These are phyloP conservation scores for Fragaria nilgerrensis DNA, from an alignment of 306 rosid genomes.

Conservation along the genomic window DNA sequence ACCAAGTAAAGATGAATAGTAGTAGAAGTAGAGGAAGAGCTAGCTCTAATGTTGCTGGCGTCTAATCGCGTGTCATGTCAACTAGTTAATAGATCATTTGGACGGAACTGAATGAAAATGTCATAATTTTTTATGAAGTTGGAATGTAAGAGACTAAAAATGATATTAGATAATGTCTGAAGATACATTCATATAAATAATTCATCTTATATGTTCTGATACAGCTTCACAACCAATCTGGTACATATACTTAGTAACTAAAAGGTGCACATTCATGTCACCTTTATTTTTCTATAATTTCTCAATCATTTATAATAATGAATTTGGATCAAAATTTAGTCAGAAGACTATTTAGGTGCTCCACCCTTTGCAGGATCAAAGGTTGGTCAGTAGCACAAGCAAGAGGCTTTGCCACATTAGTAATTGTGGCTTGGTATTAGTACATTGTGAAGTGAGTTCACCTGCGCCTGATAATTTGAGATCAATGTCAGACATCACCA, in stretches of 20 bases:
- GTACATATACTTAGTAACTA: neutral
- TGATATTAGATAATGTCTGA: neutral
- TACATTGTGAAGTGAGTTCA: constrained; percentile 20
- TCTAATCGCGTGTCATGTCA: too few relatives aligned
- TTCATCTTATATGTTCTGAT: neutral
- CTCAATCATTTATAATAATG: neutral
- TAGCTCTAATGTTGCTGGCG: too few relatives aligned
- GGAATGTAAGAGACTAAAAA: too few relatives aligned
- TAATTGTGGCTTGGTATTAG: constrained; percentile 26
- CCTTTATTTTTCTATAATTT: neutral
- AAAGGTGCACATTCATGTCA: neutral
- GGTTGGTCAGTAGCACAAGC: neutral
- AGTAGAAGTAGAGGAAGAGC: too few relatives aligned
- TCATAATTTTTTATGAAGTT: too few relatives aligned
- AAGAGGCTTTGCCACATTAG: neutral
- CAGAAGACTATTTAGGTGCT: neutral
- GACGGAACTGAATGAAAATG: too few relatives aligned
- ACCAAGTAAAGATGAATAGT: too few relatives aligned
- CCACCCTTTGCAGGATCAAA: neutral
- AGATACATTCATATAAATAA: neutral
- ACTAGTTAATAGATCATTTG: too few relatives aligned
- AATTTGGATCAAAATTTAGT: neutral
- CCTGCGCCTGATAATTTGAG: constrained; percentile 28
- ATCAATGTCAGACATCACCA: constrained; percentile 26
- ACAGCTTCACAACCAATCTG: neutral